Percentiles rank a stretch among this genome's conserved stretches.
phyloP scores from a whole-genome alignment of 192 early-diverging fungal species.

The Gaertneriomyces semiglobifer region DNA sequence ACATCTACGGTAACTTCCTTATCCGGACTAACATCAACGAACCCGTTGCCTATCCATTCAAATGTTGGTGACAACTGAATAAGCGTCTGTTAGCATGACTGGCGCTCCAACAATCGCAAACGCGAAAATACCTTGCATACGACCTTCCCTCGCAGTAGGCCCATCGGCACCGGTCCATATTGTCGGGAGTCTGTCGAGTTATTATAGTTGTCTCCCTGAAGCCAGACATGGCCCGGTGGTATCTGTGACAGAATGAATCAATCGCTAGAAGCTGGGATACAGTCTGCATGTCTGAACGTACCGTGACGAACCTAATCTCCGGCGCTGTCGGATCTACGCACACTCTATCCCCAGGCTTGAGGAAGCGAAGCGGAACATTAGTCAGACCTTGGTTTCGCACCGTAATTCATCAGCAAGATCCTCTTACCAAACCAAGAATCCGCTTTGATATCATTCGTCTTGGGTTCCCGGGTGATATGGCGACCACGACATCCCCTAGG shows the following conservation, averaged over 20 bases:
- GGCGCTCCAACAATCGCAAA: not conserved
- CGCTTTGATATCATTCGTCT: slow-evolving; percentile 72
- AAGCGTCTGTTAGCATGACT: not conserved
- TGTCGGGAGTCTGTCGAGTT: slow-evolving; percentile 88
- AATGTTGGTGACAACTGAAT: slow-evolving; percentile 41
- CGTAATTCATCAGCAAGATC: not conserved
- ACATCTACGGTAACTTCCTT: not conserved
- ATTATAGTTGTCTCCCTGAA: slow-evolving; percentile 85
- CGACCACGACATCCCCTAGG: slow-evolving; percentile 79
- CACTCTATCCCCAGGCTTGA: slow-evolving; percentile 74
- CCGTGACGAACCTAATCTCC: slow-evolving; percentile 57
- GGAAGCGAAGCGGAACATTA: not conserved
- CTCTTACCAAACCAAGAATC: slow-evolving; percentile 67
- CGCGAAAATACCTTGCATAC: slow-evolving; percentile 43
- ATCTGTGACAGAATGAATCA: slow-evolving; percentile 44
- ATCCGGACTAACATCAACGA: slow-evolving; percentile 27
- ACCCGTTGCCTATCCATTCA: slow-evolving; percentile 43
- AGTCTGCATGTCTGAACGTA: slow-evolving; percentile 27
- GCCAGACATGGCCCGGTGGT: slow-evolving; percentile 85
- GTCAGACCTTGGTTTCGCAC: not conserved
- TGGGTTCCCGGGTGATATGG: slow-evolving; percentile 67
- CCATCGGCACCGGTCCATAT: slow-evolving; percentile 85
- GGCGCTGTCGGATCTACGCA: slow-evolving; percentile 69
- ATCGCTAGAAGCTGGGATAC: too few relatives aligned
- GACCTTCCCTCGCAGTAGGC: slow-evolving; percentile 74